These are phyloP conservation scores for Penicillium riverlandense DNA, from an alignment of 495 filamentous ascomycete species.

Conservation along the genomic window DNA sequence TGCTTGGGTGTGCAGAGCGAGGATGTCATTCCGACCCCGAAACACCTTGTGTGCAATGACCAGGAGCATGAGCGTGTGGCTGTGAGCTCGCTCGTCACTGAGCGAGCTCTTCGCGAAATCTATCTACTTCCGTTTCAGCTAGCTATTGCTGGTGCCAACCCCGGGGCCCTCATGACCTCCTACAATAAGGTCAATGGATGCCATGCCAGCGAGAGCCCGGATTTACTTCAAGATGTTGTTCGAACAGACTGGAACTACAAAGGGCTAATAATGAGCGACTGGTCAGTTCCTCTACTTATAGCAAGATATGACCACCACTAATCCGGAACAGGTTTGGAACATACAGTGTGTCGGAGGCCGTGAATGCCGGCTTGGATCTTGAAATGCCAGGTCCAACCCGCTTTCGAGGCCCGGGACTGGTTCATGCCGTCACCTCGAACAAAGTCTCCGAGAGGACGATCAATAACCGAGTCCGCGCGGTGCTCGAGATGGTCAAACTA, in stretches of 20 bases:
- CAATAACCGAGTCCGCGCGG: conserved; percentile 49
- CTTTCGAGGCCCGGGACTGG: conserved; percentile 48
- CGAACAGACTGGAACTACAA: conserved; percentile 66
- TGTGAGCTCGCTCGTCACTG: conserved; percentile 51
- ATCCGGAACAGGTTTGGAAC: conserved; percentile 40
- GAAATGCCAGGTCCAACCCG: conserved; percentile 63
- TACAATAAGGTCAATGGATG: conserved; percentile 71
- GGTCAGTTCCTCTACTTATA: conserved; percentile 37
- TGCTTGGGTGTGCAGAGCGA: conserved; percentile 57
- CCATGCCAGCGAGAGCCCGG: conserved; percentile 56
- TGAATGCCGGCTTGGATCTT: conserved; percentile 58
- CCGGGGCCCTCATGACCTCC: conserved; percentile 62
- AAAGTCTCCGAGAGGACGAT: conserved; percentile 46
- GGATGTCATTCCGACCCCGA: conserved; percentile 57
- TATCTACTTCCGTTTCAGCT: conserved; percentile 69
- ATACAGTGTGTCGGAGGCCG: conserved; percentile 52
- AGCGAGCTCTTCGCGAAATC: conserved; percentile 62
- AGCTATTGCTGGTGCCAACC: conserved; percentile 49
- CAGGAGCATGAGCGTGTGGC: conserved; percentile 57
- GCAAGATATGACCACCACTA: too few species aligned
- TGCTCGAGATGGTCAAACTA: conserved; percentile 52
- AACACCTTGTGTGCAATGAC: conserved; percentile 70
- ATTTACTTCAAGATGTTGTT: conserved; percentile 51
- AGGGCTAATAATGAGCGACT: conserved; percentile 65
- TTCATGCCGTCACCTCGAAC: conserved; percentile 44